Conservation (phyloP, 306 rosid genomes). For the Luffa acutangula region DNA sequence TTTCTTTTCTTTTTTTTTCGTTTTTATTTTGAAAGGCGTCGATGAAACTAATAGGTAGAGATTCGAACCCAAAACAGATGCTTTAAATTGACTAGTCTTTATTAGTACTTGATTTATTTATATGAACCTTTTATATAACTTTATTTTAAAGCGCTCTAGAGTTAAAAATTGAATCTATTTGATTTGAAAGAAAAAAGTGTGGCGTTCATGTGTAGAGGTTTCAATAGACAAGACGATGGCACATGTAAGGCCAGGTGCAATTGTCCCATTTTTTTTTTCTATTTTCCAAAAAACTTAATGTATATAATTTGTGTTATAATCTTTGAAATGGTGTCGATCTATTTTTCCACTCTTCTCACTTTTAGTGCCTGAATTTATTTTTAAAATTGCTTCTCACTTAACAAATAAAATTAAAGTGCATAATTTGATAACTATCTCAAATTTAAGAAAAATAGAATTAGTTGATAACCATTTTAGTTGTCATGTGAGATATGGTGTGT, state of each 20-base stretch:
- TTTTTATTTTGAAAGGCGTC: neutral
- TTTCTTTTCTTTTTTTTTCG: neutral
- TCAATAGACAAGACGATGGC: neutral
- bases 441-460: too few relatives aligned
- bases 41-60: neutral
- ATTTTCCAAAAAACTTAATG: neutral
- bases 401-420: too few relatives aligned
- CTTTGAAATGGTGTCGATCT: neutral
- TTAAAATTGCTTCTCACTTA: too few relatives aligned
- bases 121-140: neutral
- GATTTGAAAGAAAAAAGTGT: neutral
- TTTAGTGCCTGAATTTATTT: neutral
- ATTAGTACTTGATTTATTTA: neutral
- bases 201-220: neutral
- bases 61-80: neutral
- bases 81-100: neutral
- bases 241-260: neutral
- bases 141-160: neutral
- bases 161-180: neutral
- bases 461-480: too few relatives aligned
- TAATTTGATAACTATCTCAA: too few relatives aligned
- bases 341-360: too few relatives aligned
- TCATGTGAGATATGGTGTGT: too few relatives aligned
- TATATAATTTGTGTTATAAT: neutral
- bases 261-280: neutral